A percentile compares a stretch with the other conserved stretches of the same genome.
phyloP scores from a whole-genome alignment of 768 basidiomycete species.

The Cystoderma amianthinum region DNA sequence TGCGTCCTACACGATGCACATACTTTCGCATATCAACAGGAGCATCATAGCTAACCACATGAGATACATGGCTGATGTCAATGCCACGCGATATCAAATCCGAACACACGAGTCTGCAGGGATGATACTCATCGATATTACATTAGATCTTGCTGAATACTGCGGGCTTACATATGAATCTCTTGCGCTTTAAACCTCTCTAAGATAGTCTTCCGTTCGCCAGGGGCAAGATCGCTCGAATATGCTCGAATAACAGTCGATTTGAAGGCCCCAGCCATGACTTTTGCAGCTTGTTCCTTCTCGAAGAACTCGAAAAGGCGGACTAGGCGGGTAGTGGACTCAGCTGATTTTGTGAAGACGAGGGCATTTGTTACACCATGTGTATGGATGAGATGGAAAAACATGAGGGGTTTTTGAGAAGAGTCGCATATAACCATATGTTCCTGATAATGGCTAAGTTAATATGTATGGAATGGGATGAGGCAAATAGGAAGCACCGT shows the following conservation, averaged over 20 bases:
- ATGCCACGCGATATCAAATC: slow-evolving; percentile 95
- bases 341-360: slow-evolving; percentile 96
- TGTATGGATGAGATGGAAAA: slow-evolving; percentile 78
- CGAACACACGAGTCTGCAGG: slow-evolving; percentile 81
- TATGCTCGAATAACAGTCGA: slow-evolving; percentile 58
- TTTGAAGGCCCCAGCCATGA: slow-evolving; percentile 9
- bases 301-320: slow-evolving; percentile 80
- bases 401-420: slow-evolving; percentile 78
- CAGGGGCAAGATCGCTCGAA: slow-evolving; percentile 74
- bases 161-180: slow-evolving; percentile 65
- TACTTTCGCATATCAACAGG: slow-evolving; percentile 99
- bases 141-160: slow-evolving; percentile 1
- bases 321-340: slow-evolving; percentile 80
- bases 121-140: neutral
- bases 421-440: slow-evolving; percentile 79
- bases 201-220: slow-evolving; percentile 71
- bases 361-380: slow-evolving; percentile 61
- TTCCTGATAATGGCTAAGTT: slow-evolving; percentile 45
- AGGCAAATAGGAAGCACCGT: slow-evolving; percentile 43
- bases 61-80: slow-evolving; percentile 86
- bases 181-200: slow-evolving; percentile 77
- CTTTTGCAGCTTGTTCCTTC: slow-evolving; percentile 23
- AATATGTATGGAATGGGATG: slow-evolving; percentile 1
- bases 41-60: slow-evolving; percentile 93
- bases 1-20: slow-evolving; percentile 94